These are phyloP conservation scores for Maudiozyma saulgeensis DNA, from an alignment of 805 yeast species.

Conservation along the genomic window DNA sequence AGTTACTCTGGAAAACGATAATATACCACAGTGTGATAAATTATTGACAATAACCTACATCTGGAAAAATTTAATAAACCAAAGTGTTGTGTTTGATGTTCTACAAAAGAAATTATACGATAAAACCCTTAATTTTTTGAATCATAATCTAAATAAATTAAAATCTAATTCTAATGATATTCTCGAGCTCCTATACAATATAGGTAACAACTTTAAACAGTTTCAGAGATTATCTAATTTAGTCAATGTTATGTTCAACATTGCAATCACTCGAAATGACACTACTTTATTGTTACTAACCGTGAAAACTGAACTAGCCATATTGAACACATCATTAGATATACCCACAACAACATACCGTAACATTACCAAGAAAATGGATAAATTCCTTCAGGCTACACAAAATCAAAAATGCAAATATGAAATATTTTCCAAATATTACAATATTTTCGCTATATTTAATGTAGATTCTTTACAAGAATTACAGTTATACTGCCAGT, in stretches of 20 bases:
- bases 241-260: constrained; percentile 22
- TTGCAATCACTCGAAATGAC: constrained; percentile 12
- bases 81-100: constrained; percentile 4
- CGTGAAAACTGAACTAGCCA: neutral
- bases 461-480: constrained; percentile 4
- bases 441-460: constrained; percentile 14
- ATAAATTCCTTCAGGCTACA: constrained; percentile 15
- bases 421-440: constrained; percentile 13
- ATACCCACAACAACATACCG: neutral
- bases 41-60: constrained; percentile 2
- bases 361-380: constrained; percentile 10
- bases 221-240: constrained; percentile 20
- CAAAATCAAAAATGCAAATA: constrained; percentile 5
- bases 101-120: constrained; percentile 11
- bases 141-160: constrained; percentile 7
- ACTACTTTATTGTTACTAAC: neutral
- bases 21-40: neutral
- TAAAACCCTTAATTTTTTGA: constrained; percentile 14
- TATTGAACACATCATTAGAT: neutral
- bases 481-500: constrained; percentile 12
- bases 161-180: neutral
- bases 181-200: constrained; percentile 8
- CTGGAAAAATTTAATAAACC: constrained; percentile 9
- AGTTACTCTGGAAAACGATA: neutral
- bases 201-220: constrained; percentile 12